Percentiles rank a stretch among this genome's conserved stretches.
phyloP scores from a whole-genome alignment of 73 alveolate genomes.

The Durusdinium trenchii region DNA sequence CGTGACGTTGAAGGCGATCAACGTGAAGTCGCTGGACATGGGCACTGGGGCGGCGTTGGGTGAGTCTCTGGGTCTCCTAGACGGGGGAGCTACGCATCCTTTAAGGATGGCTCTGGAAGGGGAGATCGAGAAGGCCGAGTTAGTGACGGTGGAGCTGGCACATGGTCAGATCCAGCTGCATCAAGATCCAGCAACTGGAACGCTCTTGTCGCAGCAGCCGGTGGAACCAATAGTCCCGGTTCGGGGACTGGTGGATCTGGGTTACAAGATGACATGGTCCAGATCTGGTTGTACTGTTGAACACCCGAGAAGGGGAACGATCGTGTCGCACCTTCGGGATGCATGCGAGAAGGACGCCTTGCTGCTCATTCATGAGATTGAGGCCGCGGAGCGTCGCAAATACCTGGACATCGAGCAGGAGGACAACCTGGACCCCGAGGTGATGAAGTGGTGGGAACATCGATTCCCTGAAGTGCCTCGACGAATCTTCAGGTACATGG shows the following conservation, averaged over 20 bases:
- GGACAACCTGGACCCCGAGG: not conserved
- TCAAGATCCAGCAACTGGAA: not conserved
- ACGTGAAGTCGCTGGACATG: not conserved
- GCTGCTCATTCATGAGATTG: not conserved
- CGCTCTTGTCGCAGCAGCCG: not conserved
- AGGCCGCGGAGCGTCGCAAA: not conserved
- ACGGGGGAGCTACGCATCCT: conserved; percentile 17
- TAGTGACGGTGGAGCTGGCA: not conserved
- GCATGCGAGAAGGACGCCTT: not conserved
- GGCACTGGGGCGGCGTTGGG: not conserved
- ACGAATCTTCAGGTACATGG: not conserved
- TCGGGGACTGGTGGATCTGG: not conserved
- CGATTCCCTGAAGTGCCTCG: not conserved
- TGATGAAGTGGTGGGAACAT: not conserved
- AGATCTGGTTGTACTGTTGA: not conserved
- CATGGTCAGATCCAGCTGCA: not conserved
- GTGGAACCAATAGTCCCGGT: not conserved
- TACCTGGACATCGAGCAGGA: too few species aligned
- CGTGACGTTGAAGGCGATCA: not conserved
- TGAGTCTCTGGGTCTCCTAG: not conserved
- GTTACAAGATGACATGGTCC: not conserved
- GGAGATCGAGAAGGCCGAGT: not conserved
- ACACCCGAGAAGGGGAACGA: not conserved
- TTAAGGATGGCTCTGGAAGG: not conserved
- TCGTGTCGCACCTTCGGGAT: not conserved